These are phyloP conservation scores for Polygonum maritimum DNA, from an alignment of 148 eudicot genomes.

Conservation along the genomic window DNA sequence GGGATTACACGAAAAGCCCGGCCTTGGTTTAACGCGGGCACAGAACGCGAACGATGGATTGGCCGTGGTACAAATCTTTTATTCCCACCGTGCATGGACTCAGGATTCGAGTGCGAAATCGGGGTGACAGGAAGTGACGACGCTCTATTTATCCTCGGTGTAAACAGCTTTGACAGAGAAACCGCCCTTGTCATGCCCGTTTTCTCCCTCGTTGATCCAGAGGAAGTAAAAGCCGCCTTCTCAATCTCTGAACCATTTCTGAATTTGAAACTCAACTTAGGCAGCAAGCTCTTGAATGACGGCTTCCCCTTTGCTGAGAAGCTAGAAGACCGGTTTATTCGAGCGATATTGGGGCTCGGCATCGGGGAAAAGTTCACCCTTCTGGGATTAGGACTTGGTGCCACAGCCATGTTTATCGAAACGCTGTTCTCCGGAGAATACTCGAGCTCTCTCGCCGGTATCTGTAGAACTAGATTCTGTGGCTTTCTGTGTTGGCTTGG, in stretches of 20 bases:
- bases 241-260: conserved; percentile 57
- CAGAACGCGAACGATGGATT: conserved; percentile 75
- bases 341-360: conserved; percentile 33
- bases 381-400: conserved; percentile 53
- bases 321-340: conserved; percentile 25
- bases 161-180: conserved; percentile 55
- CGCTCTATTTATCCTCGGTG: conserved; percentile 44
- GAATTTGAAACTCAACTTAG: conserved; percentile 79
- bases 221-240: conserved; percentile 63
- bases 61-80: conserved; percentile 33
- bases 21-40: conserved; percentile 63
- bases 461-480: conserved; percentile 34
- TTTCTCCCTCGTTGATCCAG: conserved; percentile 38
- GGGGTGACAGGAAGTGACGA: conserved; percentile 77
- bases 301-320: conserved; percentile 42
- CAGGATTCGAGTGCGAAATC: conserved; percentile 79
- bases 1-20: conserved; percentile 68
- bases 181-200: conserved; percentile 38
- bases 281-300: conserved; percentile 55
- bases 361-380: conserved; percentile 52
- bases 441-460: conserved; percentile 35
- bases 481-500: conserved; percentile 22
- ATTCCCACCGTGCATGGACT: conserved; percentile 69
- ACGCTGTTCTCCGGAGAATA: conserved; percentile 41
- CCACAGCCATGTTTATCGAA: conserved; percentile 43